These are phyloP conservation scores for Beta macrorhiza DNA, from an alignment of 179 eudicot species.

Conservation along the genomic window DNA sequence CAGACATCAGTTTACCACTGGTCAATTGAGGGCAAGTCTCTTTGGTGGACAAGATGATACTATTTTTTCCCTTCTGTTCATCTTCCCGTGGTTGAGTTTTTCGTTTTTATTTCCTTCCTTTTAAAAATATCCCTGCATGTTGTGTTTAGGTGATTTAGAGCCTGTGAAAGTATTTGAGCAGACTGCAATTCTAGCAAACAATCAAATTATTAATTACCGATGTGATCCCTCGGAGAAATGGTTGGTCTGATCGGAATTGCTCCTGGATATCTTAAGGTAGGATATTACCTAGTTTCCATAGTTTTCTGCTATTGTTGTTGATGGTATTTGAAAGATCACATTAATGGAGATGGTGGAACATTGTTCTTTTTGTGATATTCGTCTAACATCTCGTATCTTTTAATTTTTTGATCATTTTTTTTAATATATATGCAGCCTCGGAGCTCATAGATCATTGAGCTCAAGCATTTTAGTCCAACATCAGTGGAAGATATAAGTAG, in stretches of 20 bases:
- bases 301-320: background rate
- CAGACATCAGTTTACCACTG: slow-evolving; percentile 93
- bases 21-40: slow-evolving; percentile 76
- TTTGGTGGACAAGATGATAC: background rate
- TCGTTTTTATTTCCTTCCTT: background rate
- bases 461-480: slow-evolving; percentile 61
- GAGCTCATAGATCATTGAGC: slow-evolving; percentile 61
- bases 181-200: slow-evolving; percentile 40
- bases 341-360: background rate
- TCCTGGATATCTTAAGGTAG: slow-evolving; percentile 90
- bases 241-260: slow-evolving; percentile 97
- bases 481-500: slow-evolving; percentile 65
- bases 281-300: background rate
- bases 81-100: background rate
- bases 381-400: background rate
- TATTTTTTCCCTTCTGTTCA: background rate
- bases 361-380: background rate
- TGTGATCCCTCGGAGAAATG: slow-evolving; percentile 95
- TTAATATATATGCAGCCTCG: slow-evolving; percentile 49
- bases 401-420: background rate
- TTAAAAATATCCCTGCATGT: background rate
- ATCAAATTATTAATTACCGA: slow-evolving; percentile 6
- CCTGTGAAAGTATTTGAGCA: slow-evolving; percentile 92
- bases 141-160: slow-evolving; percentile 62
- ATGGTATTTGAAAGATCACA: background rate